Conservation (phyloP, 352 stramenopile species). For the Globisporangium paroecandrum region DNA sequence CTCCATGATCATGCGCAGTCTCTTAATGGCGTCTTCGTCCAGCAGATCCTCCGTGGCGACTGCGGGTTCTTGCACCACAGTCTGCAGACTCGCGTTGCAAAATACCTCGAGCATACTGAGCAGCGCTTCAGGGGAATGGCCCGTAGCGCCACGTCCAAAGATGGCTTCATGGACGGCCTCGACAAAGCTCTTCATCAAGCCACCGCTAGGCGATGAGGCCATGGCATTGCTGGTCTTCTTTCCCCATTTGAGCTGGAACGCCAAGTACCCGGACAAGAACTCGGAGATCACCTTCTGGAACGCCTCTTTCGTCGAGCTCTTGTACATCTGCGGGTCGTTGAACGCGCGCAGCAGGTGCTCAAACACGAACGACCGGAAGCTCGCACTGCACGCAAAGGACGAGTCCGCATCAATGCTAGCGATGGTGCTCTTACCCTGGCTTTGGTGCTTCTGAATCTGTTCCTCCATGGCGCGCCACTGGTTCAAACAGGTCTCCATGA, state of each 20-base stretch:
- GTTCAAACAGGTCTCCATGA: slow-evolving; percentile 46
- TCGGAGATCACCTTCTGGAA: slow-evolving; percentile 33
- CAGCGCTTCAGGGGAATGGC: slow-evolving; percentile 71
- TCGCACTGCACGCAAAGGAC: slow-evolving; percentile 38
- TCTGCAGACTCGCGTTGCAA: slow-evolving; percentile 27
- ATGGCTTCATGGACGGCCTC: slow-evolving; percentile 40
- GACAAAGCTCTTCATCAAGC: slow-evolving; percentile 29
- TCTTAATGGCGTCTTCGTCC: slow-evolving; percentile 36
- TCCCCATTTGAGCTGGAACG: slow-evolving; percentile 23
- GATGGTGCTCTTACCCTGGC: background rate
- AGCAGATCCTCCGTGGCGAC: slow-evolving; percentile 19
- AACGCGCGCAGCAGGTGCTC: slow-evolving; percentile 40
- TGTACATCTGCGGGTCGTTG: slow-evolving; percentile 79
- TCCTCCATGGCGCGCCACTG: slow-evolving; percentile 21
- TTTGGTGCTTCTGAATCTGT: background rate
- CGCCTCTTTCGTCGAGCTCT: slow-evolving; percentile 38
- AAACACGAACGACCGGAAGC: slow-evolving; percentile 61
- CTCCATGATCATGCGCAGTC: slow-evolving; percentile 65
- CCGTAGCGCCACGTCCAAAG: slow-evolving; percentile 41
- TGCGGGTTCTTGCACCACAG: background rate
- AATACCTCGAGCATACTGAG: slow-evolving; percentile 67
- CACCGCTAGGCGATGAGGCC: background rate
- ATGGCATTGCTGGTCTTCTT: background rate
- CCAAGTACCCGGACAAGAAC: slow-evolving; percentile 39
- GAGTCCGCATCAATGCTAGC: slow-evolving; percentile 14